These are phyloP conservation scores for Croton setiger DNA, from an alignment of 441 rosid genomes.

Conservation along the genomic window DNA sequence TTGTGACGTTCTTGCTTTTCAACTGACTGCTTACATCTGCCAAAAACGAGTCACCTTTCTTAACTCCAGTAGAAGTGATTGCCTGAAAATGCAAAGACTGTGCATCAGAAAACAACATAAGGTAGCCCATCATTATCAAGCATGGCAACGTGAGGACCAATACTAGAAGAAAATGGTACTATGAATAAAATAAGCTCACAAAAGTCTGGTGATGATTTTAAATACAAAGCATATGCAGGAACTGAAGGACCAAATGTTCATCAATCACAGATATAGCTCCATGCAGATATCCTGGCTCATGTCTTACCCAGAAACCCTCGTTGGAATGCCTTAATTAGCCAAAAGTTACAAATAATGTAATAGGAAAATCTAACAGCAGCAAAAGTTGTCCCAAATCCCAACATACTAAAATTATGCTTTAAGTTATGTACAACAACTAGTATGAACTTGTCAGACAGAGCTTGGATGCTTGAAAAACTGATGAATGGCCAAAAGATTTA, in stretches of 20 bases:
- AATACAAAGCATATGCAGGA: neutral
- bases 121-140: neutral
- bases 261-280: neutral
- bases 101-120: slow-evolving; percentile 5
- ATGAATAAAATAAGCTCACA: neutral
- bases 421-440: neutral
- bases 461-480: neutral
- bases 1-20: slow-evolving; percentile 59
- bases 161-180: neutral
- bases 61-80: slow-evolving; percentile 68
- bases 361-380: neutral
- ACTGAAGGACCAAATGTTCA: neutral
- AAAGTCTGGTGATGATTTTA: neutral
- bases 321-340: neutral
- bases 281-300: neutral
- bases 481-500: neutral
- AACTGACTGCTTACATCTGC: slow-evolving; percentile 66
- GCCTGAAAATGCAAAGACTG: slow-evolving; percentile 43
- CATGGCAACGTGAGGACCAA: neutral
- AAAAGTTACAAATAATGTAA: neutral
- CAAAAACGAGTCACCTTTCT: slow-evolving; percentile 68
- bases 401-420: neutral
- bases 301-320: neutral
- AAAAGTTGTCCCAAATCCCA: neutral
- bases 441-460: neutral